phyloP scores from a whole-genome alignment of 2,329 filamentous ascomycete species.

The Zymoseptoria pseudotritici region DNA sequence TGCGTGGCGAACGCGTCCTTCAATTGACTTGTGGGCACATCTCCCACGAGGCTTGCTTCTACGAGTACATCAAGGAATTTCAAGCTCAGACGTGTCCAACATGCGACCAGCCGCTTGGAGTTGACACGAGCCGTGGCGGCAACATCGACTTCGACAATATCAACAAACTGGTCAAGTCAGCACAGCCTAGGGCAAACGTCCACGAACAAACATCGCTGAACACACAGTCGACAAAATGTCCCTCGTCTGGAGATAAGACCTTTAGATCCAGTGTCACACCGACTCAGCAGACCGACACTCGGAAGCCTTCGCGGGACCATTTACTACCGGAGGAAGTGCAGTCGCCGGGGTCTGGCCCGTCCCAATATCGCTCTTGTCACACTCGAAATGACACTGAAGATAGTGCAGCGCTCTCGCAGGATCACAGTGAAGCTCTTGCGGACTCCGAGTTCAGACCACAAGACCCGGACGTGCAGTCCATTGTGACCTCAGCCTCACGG shows the following conservation, averaged over 20 bases:
- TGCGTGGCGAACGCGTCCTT: slow-evolving; percentile 86
- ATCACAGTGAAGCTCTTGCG: neutral
- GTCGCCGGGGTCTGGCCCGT: neutral
- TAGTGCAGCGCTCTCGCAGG: neutral
- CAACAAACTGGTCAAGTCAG: slow-evolving; percentile 82
- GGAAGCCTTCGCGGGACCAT: slow-evolving; percentile 17
- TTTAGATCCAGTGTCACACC: neutral
- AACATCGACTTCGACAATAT: slow-evolving; percentile 81
- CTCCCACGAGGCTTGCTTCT: slow-evolving; percentile 96
- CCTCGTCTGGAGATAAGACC: neutral
- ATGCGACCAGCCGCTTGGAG: slow-evolving; percentile 81
- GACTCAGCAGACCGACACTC: neutral
- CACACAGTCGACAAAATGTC: slow-evolving; percentile 22
- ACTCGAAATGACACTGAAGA: neutral
- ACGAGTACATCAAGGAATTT: slow-evolving; percentile 93
- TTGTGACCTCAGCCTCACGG: slow-evolving; percentile 66
- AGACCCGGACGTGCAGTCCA: slow-evolving; percentile 92
- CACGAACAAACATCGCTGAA: slow-evolving; percentile 25
- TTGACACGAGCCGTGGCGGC: slow-evolving; percentile 87
- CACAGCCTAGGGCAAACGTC: slow-evolving; percentile 40
- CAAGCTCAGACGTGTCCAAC: slow-evolving; percentile 91
- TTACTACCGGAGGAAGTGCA: slow-evolving; percentile 18
- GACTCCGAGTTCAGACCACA: slow-evolving; percentile 55
- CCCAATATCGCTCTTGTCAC: neutral
- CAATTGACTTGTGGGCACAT: slow-evolving; percentile 97